Evolutionary conservation across 345 rosid genomes (phyloP).

Genomic region (Isatis tinctoria): DNA sequence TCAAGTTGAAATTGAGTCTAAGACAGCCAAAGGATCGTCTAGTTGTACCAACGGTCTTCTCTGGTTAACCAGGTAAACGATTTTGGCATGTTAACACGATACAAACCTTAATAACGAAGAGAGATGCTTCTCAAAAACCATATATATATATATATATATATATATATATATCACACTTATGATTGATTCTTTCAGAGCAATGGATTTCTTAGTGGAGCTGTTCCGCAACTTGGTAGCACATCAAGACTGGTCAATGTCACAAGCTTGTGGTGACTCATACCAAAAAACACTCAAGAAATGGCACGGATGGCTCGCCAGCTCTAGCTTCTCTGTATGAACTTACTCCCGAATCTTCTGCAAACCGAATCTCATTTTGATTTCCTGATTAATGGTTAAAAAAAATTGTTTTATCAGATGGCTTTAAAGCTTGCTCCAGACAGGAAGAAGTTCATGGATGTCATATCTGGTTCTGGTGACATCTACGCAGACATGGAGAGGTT

Average conservation of each 20-base stretch:
- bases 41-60: constrained; percentile 96
- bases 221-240: constrained; percentile 78
- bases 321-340: constrained; percentile 65
- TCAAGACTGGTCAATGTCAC: constrained; percentile 90
- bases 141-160: no score
- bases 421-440: constrained; percentile 97
- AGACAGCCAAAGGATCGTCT: constrained; percentile 76
- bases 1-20: constrained; percentile 72
- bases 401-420: constrained; percentile 63
- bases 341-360: constrained; percentile 1
- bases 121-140: not conserved
- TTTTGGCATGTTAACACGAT: not conserved
- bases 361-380: constrained; percentile 1
- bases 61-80: constrained; percentile 83
- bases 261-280: constrained; percentile 81
- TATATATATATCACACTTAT: not conserved
- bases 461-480: constrained; percentile 73
- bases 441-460: constrained; percentile 91
- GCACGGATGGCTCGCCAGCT: constrained; percentile 97
- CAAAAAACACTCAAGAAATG: constrained; percentile 81
- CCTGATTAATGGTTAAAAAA: no score
- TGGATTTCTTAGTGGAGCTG: constrained; percentile 92
- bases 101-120: not conserved
- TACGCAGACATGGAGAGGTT: constrained; percentile 79
- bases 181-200: constrained; percentile 53